Base-by-base conservation (phyloP, 2,329 filamentous ascomycete genomes). In the Sporothrix phasma region DNA sequence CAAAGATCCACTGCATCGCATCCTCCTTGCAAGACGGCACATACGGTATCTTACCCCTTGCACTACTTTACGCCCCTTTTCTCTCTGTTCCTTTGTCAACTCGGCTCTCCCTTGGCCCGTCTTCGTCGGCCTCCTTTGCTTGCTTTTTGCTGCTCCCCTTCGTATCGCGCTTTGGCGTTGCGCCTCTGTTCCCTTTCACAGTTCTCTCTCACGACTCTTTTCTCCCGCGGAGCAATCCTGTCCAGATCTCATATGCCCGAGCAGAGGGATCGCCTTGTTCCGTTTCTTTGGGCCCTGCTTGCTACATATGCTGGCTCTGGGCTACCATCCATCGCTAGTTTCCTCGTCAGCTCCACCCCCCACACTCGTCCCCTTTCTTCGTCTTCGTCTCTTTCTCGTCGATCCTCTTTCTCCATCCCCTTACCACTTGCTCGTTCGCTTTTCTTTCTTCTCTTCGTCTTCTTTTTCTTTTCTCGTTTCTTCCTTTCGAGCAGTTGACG, bases 361-460 rank as follows among this genome's bases (percentile, higher is more conserved):
- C 63, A 64, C 56, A 64, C 37, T 17, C 37, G 37, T 54, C 49
- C 49, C 49, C 54, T 45, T 54, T 39, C n/a, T 24, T 24, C 34
- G n/a, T 37, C 49, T 64, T 49, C 46, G 29, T 41, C 59, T 60
- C 29, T 45, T 51, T 46, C 49, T 59, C 51, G 63, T 64, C 47
- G 58, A 64, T 65, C 63, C n/a, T 17, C 39, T 62, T 45, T 49
- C 60, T 49, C 45, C 49, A 51, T 60, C 53, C 41, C 61, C 56
- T 65, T 56, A 61, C 26, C 31, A 54, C 54, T 17, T 41, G 54
- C 47, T 46, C 45, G 46, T 58, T 63, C 37, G 29, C n/a, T 34
- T 37, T 26, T 51, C 31, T 22, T 61, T 43, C 51, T 24, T 34
- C 22, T 39, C 29, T 43, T 37, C 29, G 39, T 41, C 60, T 45